phyloP scores from a whole-genome alignment of 1,284 basidiomycete species.

The Polyporus tsugae region DNA sequence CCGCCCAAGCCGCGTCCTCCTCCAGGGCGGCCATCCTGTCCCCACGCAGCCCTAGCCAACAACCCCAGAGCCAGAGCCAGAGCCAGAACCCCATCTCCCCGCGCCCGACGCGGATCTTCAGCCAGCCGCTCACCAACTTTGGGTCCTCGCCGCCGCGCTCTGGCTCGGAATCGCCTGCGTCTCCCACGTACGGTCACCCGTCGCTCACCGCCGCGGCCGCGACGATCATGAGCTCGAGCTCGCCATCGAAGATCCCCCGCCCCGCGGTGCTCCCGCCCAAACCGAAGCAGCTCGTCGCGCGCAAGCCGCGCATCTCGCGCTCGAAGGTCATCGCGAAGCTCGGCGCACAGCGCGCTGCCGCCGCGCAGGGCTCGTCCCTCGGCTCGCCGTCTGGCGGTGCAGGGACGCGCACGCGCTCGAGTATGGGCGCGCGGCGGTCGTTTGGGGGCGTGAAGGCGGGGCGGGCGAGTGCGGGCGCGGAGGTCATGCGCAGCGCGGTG shows the following conservation, averaged over 20 bases:
- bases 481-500: conserved; percentile 60
- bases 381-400: conserved; percentile 12
- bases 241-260: conserved; percentile 33
- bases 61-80: conserved; percentile 51
- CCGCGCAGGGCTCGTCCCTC: conserved; percentile 27
- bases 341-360: conserved; percentile 70
- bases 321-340: conserved; percentile 79
- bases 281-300: conserved; percentile 53
- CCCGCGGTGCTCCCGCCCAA: conserved; percentile 39
- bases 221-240: conserved; percentile 34
- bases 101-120: conserved; percentile 57
- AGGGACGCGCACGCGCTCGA: conserved; percentile 54
- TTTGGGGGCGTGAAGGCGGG: conserved; percentile 51
- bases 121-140: conserved; percentile 51
- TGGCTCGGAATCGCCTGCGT: conserved; percentile 47
- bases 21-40: conserved; percentile 40
- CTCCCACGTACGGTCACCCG: conserved; percentile 40
- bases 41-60: conserved; percentile 26
- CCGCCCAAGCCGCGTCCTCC: conserved; percentile 24
- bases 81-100: conserved; percentile 36
- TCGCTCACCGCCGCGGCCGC: conserved; percentile 45
- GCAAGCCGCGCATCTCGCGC: conserved; percentile 79
- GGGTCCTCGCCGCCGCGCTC: conserved; percentile 41
- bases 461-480: conserved; percentile 43
- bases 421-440: conserved; percentile 60